Evolutionary conservation across 2,329 filamentous ascomycete species (phyloP), one percentile per base, ranked within the genome.

Genomic region (Fusarium nelsonii): DNA sequence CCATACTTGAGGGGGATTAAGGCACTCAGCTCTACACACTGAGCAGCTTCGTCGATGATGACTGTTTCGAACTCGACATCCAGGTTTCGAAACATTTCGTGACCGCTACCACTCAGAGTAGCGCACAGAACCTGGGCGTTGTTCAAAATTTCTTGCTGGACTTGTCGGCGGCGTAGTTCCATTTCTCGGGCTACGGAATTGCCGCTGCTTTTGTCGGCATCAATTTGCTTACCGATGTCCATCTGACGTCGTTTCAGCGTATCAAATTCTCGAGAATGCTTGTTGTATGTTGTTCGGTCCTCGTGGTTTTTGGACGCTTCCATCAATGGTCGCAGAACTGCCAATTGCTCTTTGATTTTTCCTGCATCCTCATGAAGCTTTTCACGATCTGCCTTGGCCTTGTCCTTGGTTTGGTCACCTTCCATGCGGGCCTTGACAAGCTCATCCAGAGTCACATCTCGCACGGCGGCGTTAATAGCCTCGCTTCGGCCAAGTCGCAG

Each of bases 1-100:
- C 96, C 95, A 75, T 99, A 99, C 79, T 99, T 99, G 58, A 99
- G 87, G 3, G 96, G 96, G 71, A 99, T 99, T 46, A 99, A 85
- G 14, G 96, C 96, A 76, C 94, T 97, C 76, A 99, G 87, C 81
- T 99, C 96, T 65, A 99, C 97, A 78, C 95, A 99, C 84, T 99
- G 96, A 16, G 96, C 96, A 5, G 96, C 96, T 81, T 99, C 96
- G 74, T 99, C 96, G 68, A 99, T 97, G 72, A 99, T 92, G 70
- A 99, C 96, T 0, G 96, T 98, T 80, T 99, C 96, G 72, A 99
- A 99, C 78, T 99, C 96, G 52, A 99, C 93, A 73, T 92, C 94
- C 58, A 99, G 82, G 73, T 91, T 92, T 79, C 95, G 93, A 82
- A 99, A 97, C 90, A 98, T 97, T 71, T 99, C 96, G 75, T 99